Evolutionary conservation across 805 yeast species (phyloP), one percentile per base, ranked within the genome.

Genomic region (Cyberlindnera xylosilytica): DNA sequence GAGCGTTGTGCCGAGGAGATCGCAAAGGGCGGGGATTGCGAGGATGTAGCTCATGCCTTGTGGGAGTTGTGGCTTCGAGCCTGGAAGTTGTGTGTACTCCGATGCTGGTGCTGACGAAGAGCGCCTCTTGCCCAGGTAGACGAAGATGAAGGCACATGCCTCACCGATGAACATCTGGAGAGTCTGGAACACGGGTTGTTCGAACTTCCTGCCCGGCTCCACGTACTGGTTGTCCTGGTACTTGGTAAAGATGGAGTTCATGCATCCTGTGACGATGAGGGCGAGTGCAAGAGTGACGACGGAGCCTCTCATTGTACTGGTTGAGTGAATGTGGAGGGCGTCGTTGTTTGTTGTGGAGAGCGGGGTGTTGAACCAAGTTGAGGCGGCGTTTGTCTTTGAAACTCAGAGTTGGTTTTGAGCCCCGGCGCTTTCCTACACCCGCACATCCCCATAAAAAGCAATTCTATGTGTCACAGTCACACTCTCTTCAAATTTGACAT

Each of bases 101-200:
- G 36, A 37, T 3, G 33, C 16, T 5, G 41, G 9, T 1, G 23
- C 23, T 8, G 34, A 22, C 4, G 37, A 18, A 6, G 42, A 31
- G 10, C 28, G n/a, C 15, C 23, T 27, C 12, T 22, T 53, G 41
- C 24, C 27, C 30, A 63, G 44, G 48, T 55, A 57, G 49, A 66
- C 73, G 16, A 72, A 70, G 6, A 73, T 32, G 60, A 70, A 72
- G 38, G 80, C 74, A 20, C 64, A 60, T 28, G 76, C 62, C 56
- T 86, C 95, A 19, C 90, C 95, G 4, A 83, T 58, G 55, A 86
- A 85, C 93, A 86, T 86, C 61, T 86, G 91, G 16, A 83, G 63
- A 2, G 93, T 81, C 58, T 86, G 93, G 27, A 86, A 58, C 7
- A 82, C 87, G 0, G 95, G 93, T 63, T 85, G 90, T 51, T 85